phyloP scores from a whole-genome alignment of 1,284 basidiomycete species.

The Porogramme epimiltina region DNA sequence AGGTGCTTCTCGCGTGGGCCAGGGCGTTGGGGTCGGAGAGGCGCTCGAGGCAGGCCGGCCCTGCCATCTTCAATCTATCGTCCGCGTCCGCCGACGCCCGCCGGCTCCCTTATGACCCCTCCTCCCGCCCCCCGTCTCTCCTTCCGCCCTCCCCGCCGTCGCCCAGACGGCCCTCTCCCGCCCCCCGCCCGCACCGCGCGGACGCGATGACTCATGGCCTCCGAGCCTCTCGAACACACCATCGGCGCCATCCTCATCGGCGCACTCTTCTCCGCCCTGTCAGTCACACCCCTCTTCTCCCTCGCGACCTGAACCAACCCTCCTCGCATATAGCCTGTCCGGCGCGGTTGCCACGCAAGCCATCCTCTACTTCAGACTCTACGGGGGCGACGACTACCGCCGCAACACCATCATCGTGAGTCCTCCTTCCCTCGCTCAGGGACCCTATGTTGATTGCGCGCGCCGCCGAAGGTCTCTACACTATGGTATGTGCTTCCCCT shows the following conservation, averaged over 20 bases:
- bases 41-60: too few relatives aligned
- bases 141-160: constrained; percentile 9
- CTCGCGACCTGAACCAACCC: not conserved
- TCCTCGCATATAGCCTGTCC: constrained; percentile 10
- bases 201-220: constrained; percentile 23
- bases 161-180: constrained; percentile 1
- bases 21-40: too few relatives aligned
- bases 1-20: constrained; percentile 19
- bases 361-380: constrained; percentile 19
- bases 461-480: constrained; percentile 10
- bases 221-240: constrained; percentile 18
- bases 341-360: constrained; percentile 21
- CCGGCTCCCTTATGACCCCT: constrained; percentile 6
- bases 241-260: constrained; percentile 23
- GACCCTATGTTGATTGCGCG: not conserved
- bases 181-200: constrained; percentile 9
- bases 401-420: constrained; percentile 20
- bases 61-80: constrained; percentile 21
- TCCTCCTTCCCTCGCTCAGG: not conserved
- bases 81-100: constrained; percentile 5
- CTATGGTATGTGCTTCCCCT: constrained; percentile 16
- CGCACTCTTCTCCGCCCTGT: constrained; percentile 21
- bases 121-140: constrained; percentile 3
- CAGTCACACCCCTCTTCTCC: not conserved
- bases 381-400: constrained; percentile 18